Evolutionary conservation across 768 basidiomycete species (phyloP), one percentile per base, ranked within the genome.

Genomic region (Heimioporus sp.): DNA sequence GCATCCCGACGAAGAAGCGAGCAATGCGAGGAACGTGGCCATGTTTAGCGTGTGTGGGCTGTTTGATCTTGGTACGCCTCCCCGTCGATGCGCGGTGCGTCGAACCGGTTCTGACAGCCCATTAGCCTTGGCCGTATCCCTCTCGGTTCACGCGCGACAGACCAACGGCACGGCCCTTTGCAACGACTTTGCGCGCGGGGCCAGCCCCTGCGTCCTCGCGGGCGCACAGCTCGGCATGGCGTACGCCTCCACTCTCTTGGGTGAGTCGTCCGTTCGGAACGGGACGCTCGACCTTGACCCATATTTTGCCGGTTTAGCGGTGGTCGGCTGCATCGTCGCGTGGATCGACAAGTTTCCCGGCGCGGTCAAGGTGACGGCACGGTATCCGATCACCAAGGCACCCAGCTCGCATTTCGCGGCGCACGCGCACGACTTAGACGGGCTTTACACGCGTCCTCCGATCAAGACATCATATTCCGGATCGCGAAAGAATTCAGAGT

Each of bases 271-370:
- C 3, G 16, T 19, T 17, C 43, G 19, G 8, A 24, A 24, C 5
- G 24, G 3, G 13, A 9, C 24, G 8, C 15, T 34, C 13, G 21
- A 24, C 24, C 24, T 24, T 5, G 10, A 37, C 6, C 28, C 34
- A 35, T 12, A 35, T 35, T 35, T 34, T 35, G 32, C n/a, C 34
- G 20, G 5, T 2, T n/a, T 36, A 68, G 69, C 59, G 2, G 45
- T 55, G 35, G 17, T 56, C 16, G 67, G 66, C 9, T 48, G 59
- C 24, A 19, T 59, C 28, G n/a, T 61, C 39, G 55, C 67, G 40
- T 65, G 61, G 63, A 43, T 64, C 5, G 67, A 69, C 62, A 70
- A 53, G 54, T 48, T 54, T 32, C 66, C 66, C 0, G 64, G 66
- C 2, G 64, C 45, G 8, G 54, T 62, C 8, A 53, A 50, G 34